Conservation (phyloP, 805 yeast species). For the Monosporozyma aquatica region DNA sequence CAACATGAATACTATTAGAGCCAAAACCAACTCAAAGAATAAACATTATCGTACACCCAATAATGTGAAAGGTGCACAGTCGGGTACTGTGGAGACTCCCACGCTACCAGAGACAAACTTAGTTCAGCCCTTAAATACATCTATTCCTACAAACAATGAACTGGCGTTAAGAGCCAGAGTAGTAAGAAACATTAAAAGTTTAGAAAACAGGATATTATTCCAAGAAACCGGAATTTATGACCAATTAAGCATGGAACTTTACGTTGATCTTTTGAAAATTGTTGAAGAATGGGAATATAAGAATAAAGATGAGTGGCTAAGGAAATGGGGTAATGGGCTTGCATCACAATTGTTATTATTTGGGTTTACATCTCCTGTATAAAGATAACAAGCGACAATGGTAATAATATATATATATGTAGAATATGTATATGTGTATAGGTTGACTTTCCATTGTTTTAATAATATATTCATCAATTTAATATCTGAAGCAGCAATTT, state of each 20-base stretch:
- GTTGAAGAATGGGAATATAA: constrained; percentile 45
- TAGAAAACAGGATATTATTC: constrained; percentile 31
- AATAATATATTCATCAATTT: neutral
- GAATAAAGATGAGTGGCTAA: constrained; percentile 37
- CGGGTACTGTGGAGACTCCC: too few relatives aligned
- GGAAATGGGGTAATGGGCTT: constrained; percentile 49
- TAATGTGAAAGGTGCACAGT: too few relatives aligned
- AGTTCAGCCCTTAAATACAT: neutral
- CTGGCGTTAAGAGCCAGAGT: constrained; percentile 34
- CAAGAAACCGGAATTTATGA: constrained; percentile 41
- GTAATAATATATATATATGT: neutral
- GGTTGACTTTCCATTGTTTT: neutral
- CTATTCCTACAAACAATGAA: constrained; percentile 13
- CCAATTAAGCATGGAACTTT: constrained; percentile 44
- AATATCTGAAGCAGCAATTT: too few relatives aligned
- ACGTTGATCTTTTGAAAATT: constrained; percentile 46
- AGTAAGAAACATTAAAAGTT: constrained; percentile 38
- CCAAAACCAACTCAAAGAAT: constrained; percentile 5
- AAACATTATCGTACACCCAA: neutral
- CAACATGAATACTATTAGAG: constrained; percentile 19
- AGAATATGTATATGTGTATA: neutral
- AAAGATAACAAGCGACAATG: neutral
- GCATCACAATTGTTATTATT: constrained; percentile 50
- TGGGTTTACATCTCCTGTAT: constrained; percentile 51
- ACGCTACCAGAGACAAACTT: too few relatives aligned